A percentile compares a stretch with the other conserved stretches of the same genome.
Evolutionary conservation across 352 stramenopile species (phyloP).

Genomic region (Aphanomyces cochlioides): DNA sequence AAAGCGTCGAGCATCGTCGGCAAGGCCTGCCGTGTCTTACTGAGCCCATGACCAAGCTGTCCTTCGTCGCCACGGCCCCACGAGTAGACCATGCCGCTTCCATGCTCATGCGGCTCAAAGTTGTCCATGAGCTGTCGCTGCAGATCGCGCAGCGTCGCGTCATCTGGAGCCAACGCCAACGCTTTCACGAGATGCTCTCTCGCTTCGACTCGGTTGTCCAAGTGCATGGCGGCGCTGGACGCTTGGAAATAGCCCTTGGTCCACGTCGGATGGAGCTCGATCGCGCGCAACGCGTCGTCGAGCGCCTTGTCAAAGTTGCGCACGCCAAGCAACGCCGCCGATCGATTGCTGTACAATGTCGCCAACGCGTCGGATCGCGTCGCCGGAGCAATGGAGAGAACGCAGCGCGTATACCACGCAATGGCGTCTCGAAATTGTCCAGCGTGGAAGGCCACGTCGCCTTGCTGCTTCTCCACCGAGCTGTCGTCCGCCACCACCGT

Average conservation of each 20-base stretch:
- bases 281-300: conserved; percentile 13
- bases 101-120: conserved; percentile 9
- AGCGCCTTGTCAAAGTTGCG: conserved; percentile 8
- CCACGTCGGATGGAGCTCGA: conserved; percentile 17
- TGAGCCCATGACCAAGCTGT: conserved; percentile 25
- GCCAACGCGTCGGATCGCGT: conserved; percentile 1
- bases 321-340: conserved; percentile 7
- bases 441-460: neutral
- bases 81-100: conserved; percentile 18
- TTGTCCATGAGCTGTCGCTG: neutral
- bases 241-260: conserved; percentile 1
- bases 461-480: conserved; percentile 8
- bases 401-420: neutral
- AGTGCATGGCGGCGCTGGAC: neutral
- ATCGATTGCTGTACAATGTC: conserved; percentile 6
- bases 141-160: neutral
- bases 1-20: conserved; percentile 26
- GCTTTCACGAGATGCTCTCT: conserved; percentile 9
- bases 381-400: neutral
- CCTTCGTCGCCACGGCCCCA: conserved; percentile 25
- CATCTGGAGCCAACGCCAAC: neutral
- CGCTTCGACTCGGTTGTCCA: neutral
- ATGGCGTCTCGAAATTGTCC: conserved; percentile 14
- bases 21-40: neutral
- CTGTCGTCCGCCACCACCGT: conserved; percentile 1